Base-by-base conservation (phyloP, 1,139 yeast species). In the Kluyveromyces marxianus region DNA sequence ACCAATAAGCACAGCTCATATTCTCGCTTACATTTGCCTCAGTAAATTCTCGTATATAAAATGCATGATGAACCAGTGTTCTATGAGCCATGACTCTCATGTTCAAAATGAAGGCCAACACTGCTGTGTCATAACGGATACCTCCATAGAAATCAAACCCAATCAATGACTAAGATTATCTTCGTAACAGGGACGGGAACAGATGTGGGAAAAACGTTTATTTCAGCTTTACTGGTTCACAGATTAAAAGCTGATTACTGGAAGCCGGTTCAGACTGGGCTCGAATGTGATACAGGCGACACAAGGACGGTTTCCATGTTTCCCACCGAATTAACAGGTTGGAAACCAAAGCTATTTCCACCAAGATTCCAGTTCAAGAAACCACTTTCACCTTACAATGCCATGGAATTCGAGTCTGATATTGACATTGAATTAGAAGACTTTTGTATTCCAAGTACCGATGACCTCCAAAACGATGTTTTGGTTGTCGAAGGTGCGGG, bases 401-500 rank as follows among this genome's bases (percentile, higher is more conserved):
- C 67, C 7, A 48, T 59, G 50, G 60, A 59, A 39, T 49, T 44
- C 10, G 53, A 49, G 29, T 41, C 52, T 14, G 37, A 35, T 1
- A 37, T 47, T 34, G 50, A 53, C 33, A 45, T 57, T 7, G 30
- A 31, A 14, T 43, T 51, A 26, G 44, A 48, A 2, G 52, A 53
- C 28, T 49, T 60, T 29, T 34, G 36, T 2, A 36, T 60, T n/a
- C 64, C 65, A 25, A 30, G 46, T 7, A 41, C 37, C 1, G 39
- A 48, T 3, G 25, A 35, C 4, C 7, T 25, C 5, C 10, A 21
- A 4, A 35, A 35, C 2, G 40, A 47, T 2, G 57, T 60, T 21
- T 43, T 63, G 35, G 47, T 63, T n/a, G 45, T 64, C n/a, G 68
- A 65, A 51, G 68, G 68, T 25, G 69, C 68, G 4, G 68, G 67